Conservation (phyloP, 1,139 yeast genomes). For the Candida anutae region DNA sequence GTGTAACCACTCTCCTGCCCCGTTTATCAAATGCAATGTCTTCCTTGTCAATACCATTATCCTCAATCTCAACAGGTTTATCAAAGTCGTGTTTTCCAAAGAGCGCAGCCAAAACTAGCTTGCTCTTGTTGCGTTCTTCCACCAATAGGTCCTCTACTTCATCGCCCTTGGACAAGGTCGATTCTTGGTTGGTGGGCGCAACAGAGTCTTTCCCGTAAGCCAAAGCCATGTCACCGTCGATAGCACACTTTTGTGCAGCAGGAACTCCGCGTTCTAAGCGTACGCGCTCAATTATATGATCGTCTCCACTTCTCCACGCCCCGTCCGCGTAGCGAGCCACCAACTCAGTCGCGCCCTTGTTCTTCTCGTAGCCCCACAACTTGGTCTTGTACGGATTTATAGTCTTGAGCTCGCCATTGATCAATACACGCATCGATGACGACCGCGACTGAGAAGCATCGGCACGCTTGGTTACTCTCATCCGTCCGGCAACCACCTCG, state of each 20-base stretch:
- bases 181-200: too few relatives aligned
- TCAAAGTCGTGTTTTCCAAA: slow-evolving; percentile 52
- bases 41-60: slow-evolving; percentile 28
- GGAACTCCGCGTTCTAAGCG: slow-evolving; percentile 10
- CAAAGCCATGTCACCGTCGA: slow-evolving; percentile 13
- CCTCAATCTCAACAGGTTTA: slow-evolving; percentile 48
- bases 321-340: slow-evolving; percentile 57
- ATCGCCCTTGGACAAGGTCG: slow-evolving; percentile 17
- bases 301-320: slow-evolving; percentile 78
- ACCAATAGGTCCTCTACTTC: slow-evolving; percentile 14
- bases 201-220: too few relatives aligned
- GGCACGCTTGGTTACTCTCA: slow-evolving; percentile 46
- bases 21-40: slow-evolving; percentile 43
- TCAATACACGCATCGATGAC: slow-evolving; percentile 58
- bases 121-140: slow-evolving; percentile 24
- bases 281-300: slow-evolving; percentile 64
- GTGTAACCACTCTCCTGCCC: slow-evolving; percentile 28
- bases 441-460: slow-evolving; percentile 29
- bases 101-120: slow-evolving; percentile 44
- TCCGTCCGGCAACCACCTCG: slow-evolving; percentile 53
- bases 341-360: slow-evolving; percentile 51
- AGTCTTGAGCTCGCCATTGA: slow-evolving; percentile 53
- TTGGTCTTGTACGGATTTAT: slow-evolving; percentile 62
- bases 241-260: slow-evolving; percentile 18
- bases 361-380: slow-evolving; percentile 84